Evolutionary conservation across 2,329 filamentous ascomycete species (phyloP).

Genomic region (Fusarium cyanostomum): DNA sequence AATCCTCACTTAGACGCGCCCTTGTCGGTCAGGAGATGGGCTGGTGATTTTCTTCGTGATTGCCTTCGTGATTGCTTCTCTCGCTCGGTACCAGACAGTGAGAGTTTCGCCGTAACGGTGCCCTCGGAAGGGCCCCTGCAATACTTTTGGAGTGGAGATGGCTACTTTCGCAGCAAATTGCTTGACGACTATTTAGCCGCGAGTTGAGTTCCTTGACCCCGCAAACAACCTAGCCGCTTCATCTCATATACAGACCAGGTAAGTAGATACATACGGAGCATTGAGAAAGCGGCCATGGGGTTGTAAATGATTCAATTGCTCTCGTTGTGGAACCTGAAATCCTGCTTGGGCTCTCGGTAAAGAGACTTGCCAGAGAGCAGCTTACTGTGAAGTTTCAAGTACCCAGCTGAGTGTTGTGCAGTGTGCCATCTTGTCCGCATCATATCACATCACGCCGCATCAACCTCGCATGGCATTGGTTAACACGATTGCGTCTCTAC

Average conservation of each 20-base stretch:
- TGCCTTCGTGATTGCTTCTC: conserved; percentile 11
- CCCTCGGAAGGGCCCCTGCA: conserved; percentile 18
- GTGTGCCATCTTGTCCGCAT: conserved; percentile 18
- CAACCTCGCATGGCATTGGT: conserved; percentile 13
- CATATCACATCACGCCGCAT: conserved; percentile 26
- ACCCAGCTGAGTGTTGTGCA: conserved; percentile 9
- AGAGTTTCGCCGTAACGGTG: conserved; percentile 3
- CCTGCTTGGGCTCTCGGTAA: conserved; percentile 10
- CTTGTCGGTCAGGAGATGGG: conserved; percentile 24
- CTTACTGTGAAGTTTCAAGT: conserved; percentile 24
- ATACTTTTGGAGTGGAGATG: conserved; percentile 23
- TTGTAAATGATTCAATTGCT: conserved; percentile 8
- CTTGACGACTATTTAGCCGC: background rate
- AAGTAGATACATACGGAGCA: too few relatives aligned
- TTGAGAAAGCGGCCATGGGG: conserved; percentile 20
- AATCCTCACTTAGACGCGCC: conserved; percentile 14
- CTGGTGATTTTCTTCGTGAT: conserved; percentile 25
- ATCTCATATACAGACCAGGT: conserved; percentile 22
- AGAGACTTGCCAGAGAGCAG: background rate
- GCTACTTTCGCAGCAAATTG: conserved; percentile 27
- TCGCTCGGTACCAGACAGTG: conserved; percentile 24
- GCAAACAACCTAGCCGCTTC: conserved; percentile 30
- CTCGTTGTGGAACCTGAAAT: conserved; percentile 8
- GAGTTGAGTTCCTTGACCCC: conserved; percentile 26
- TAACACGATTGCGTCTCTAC: background rate